Base-by-base conservation (phyloP, 176 grass and related monocot species). In the Alopecurus myosuroides region DNA sequence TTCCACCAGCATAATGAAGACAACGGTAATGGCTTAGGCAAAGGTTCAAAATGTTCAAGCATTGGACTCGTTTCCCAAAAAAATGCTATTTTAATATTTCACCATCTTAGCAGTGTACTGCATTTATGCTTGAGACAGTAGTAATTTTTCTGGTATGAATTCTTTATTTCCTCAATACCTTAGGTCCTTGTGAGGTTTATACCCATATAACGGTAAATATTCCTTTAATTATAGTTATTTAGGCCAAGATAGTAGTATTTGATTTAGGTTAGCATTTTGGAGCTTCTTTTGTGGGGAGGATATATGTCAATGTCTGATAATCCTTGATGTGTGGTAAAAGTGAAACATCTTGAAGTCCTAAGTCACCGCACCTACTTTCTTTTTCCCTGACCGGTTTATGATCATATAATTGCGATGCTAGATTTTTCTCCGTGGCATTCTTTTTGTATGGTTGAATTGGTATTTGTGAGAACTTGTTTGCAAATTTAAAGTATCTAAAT, bases 1-100 rank as follows among this genome's bases (percentile, higher is more conserved):
- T 98, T 93, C 19, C 95, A 98, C 77, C 89, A 92, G 86, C 89
- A 69, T 26, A 98, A 93, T 48, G 95, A 94, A 73, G 87, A 36
- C 26, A 58, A 3, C 9, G 67, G 13, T 52, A 63, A 69, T 50
- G 65, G 63, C 79, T 81, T 52, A 63, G 26, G 44, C 45, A 67
- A 51, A 69, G 79, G 79, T 81, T 52, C 13, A 57, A 2, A 57
- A 25, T 57, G 17, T 15, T 77, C 8, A 12, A 55, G 37, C 49
- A 39, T 7, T 56, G 11, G 52, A 74, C 26, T 5, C 61, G 29
- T 67, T 20, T 22, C 11, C 49, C 73, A 57, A 39, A 55, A 23
- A 13, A 23, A 9, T 37, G 48, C 1, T n/a, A 10, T 81, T 68
- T 81, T 8, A 50, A 37, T 68, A 67, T 49, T 49, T 49, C 3